phyloP scores from a whole-genome alignment of 2,329 filamentous ascomycete genomes.

The Zymoseptoria pseudotritici region DNA sequence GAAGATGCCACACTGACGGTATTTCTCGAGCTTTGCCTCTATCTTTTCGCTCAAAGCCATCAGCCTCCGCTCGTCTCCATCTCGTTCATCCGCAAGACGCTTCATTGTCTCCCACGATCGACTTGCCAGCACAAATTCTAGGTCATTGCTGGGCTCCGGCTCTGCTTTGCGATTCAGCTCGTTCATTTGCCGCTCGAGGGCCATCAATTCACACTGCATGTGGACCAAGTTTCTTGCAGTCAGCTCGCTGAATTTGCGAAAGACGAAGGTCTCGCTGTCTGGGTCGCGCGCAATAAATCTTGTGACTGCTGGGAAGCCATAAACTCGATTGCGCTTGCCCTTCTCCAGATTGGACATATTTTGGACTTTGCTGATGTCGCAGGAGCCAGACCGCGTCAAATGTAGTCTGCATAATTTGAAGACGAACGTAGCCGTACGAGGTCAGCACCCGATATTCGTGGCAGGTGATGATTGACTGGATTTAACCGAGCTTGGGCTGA shows the following conservation, averaged over 20 bases:
- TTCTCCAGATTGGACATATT: too few relatives aligned
- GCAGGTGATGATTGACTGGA: too few relatives aligned
- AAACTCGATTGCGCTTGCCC: not conserved
- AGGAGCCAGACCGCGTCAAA: not conserved
- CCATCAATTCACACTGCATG: too few relatives aligned
- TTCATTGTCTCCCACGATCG: too few relatives aligned
- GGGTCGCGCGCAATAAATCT: slow-evolving; percentile 7
- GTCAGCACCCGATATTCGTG: not conserved
- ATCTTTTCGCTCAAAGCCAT: not conserved
- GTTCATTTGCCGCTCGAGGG: too few relatives aligned
- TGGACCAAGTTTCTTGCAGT: slow-evolving; percentile 2
- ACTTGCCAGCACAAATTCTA: too few relatives aligned
- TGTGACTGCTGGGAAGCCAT: slow-evolving; percentile 4
- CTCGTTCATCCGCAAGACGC: not conserved
- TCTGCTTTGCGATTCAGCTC: too few relatives aligned
- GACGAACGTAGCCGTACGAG: not conserved
- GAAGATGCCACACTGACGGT: not conserved
- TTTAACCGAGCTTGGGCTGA: too few relatives aligned
- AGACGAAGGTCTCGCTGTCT: slow-evolving; percentile 10
- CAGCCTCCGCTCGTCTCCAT: not conserved
- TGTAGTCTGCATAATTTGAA: not conserved
- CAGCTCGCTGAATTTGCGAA: slow-evolving; percentile 6
- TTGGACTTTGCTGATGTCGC: not conserved
- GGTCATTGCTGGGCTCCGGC: too few relatives aligned
- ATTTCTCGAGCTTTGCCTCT: not conserved